These are phyloP conservation scores for Eucalyptus tenuipes DNA, from an alignment of 345 rosid genomes.

Conservation along the genomic window DNA sequence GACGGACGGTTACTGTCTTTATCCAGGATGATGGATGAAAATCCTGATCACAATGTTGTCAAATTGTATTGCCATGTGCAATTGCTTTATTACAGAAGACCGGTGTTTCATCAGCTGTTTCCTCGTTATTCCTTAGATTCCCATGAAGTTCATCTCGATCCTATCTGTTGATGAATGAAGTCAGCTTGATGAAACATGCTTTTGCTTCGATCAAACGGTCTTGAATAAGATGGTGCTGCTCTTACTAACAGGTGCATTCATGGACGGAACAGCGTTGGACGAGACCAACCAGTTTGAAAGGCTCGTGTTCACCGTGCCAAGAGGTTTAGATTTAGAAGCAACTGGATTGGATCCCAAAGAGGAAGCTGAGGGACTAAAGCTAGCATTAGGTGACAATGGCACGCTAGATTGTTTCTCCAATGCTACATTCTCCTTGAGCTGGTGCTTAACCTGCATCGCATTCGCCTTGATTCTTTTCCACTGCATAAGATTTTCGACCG, in stretches of 20 bases:
- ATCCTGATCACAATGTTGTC: background rate
- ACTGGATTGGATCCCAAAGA: background rate
- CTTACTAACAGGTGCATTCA: background rate
- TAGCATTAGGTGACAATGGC: background rate
- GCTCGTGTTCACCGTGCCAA: slow-evolving; percentile 56
- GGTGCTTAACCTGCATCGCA: slow-evolving; percentile 17
- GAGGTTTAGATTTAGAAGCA: slow-evolving; percentile 6
- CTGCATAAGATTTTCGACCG: slow-evolving; percentile 63
- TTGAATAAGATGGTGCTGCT: background rate
- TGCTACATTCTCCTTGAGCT: slow-evolving; percentile 45
- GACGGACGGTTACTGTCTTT: background rate
- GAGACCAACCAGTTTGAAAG: slow-evolving; percentile 63
- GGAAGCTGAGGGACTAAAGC: background rate
- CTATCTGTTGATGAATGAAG: background rate
- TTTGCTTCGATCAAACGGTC: background rate
- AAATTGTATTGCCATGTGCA: background rate
- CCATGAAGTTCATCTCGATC: background rate
- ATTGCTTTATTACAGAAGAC: background rate
- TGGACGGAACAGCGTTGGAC: background rate
- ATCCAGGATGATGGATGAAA: background rate
- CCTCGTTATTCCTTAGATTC: background rate
- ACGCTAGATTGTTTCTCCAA: slow-evolving; percentile 1
- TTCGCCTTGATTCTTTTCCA: slow-evolving; percentile 83
- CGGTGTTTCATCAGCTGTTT: background rate
- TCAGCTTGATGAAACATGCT: background rate